Conservation (phyloP, 352 stramenopile genomes). For the Globisporangium perplexum region DNA sequence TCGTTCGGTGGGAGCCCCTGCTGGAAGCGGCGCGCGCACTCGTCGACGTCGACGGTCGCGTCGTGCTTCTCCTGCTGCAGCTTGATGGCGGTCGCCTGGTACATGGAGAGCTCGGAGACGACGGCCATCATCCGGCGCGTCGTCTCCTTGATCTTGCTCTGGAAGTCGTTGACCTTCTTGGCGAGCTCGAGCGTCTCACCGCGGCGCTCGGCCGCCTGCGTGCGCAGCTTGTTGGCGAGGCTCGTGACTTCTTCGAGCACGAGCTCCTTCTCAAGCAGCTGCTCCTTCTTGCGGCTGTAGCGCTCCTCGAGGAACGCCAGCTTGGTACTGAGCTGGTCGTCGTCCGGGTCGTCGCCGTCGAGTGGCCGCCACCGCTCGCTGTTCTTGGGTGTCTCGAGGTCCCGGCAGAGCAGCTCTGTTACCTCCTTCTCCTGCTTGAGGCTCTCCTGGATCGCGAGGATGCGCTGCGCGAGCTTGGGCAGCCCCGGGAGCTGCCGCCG, state of each 20-base stretch:
- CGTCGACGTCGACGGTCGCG: conserved; percentile 55
- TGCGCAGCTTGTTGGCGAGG: conserved; percentile 78
- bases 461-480: conserved; percentile 73
- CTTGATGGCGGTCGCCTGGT: conserved; percentile 92
- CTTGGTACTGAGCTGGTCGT: conserved; percentile 84
- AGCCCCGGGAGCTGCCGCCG: conserved; percentile 69
- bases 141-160: conserved; percentile 86
- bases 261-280: conserved; percentile 92
- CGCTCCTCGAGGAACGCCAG: conserved; percentile 81
- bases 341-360: conserved; percentile 85
- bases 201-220: conserved; percentile 67
- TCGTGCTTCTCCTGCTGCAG: conserved; percentile 91
- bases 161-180: conserved; percentile 89
- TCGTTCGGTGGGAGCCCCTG: conserved; percentile 69
- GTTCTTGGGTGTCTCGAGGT: conserved; percentile 91
- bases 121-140: conserved; percentile 94
- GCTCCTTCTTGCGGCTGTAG: conserved; percentile 89
- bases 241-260: conserved; percentile 92
- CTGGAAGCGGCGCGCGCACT: conserved; percentile 47
- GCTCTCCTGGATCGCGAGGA: conserved; percentile 77
- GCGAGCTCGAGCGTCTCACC: conserved; percentile 79
- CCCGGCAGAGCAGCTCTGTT: conserved; percentile 84
- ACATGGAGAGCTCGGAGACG: conserved; percentile 93
- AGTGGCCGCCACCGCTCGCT: conserved; percentile 83
- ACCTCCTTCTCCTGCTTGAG: conserved; percentile 82